phyloP scores from a whole-genome alignment of 306 rosid species.

The Malus orientalis region DNA sequence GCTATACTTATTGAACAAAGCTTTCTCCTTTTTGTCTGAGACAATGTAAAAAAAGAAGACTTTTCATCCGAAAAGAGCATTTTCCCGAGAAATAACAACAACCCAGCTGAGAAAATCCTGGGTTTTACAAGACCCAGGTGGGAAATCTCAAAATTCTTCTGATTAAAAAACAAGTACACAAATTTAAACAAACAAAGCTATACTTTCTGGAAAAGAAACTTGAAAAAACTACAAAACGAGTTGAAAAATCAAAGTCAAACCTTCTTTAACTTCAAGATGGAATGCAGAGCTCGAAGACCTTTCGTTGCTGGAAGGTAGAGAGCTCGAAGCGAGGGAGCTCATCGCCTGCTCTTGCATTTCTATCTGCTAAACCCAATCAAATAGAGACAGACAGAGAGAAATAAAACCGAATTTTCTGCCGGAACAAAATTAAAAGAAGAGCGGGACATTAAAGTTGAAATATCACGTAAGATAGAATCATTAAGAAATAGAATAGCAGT shows the following conservation, averaged over 20 bases:
- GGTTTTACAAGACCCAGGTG: neutral
- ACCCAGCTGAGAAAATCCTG: neutral
- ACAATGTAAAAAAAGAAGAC: neutral
- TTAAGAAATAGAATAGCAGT: too few species aligned
- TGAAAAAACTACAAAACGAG: neutral
- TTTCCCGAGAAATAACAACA: neutral
- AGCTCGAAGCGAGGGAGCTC: constrained; percentile 46
- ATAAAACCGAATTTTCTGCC: neutral
- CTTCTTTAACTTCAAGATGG: constrained; percentile 44
- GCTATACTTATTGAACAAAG: neutral
- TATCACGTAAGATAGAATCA: too few species aligned
- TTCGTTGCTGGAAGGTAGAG: constrained; percentile 61
- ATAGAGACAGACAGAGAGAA: neutral
- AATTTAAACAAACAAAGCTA: neutral
- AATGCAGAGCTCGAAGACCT: constrained; percentile 62
- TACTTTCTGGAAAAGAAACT: neutral
- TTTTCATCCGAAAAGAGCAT: neutral
- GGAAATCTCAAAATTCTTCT: neutral
- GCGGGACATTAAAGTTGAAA: constrained; percentile 19
- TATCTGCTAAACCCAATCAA: constrained; percentile 1
- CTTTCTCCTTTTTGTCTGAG: neutral
- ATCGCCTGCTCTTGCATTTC: constrained; percentile 46
- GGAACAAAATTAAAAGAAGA: constrained; percentile 13
- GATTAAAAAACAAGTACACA: neutral
- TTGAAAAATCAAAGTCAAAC: constrained; percentile 2